A percentile compares a stretch with the other conserved stretches of the same genome.
phyloP scores from a whole-genome alignment of 1,139 yeast genomes.

The Geotrichum australiense region DNA sequence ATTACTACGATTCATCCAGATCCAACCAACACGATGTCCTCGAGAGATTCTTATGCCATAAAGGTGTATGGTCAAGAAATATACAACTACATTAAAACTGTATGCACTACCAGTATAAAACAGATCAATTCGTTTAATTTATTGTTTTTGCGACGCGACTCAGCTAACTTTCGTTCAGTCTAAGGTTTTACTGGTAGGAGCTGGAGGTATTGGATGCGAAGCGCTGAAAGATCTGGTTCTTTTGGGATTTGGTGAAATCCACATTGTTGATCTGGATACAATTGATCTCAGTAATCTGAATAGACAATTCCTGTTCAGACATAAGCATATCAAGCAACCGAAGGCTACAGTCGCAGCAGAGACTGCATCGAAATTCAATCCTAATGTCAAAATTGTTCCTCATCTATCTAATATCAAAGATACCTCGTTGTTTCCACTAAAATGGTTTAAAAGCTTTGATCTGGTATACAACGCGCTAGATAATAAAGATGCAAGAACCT shows the following conservation, averaged over 20 bases:
- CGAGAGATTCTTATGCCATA: conserved; percentile 18
- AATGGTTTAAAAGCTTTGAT: conserved; percentile 77
- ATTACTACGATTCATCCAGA: too few species aligned
- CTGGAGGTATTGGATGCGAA: conserved; percentile 99
- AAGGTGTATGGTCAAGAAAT: conserved; percentile 20
- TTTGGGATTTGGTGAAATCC: conserved; percentile 83
- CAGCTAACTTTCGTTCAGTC: conserved; percentile 18
- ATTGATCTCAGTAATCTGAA: conserved; percentile 87
- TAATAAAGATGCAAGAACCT: conserved; percentile 84
- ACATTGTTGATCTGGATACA: conserved; percentile 89
- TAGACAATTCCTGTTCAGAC: conserved; percentile 84
- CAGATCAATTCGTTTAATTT: too few species aligned
- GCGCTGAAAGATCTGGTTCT: conserved; percentile 75
- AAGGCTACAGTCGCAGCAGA: conserved; percentile 73
- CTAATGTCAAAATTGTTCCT: conserved; percentile 63
- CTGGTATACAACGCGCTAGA: conserved; percentile 88
- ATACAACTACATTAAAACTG: conserved; percentile 18
- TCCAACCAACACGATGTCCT: not conserved
- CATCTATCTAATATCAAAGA: conserved; percentile 89
- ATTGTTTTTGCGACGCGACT: too few species aligned
- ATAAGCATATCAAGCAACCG: conserved; percentile 78
- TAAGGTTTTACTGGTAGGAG: conserved; percentile 79
- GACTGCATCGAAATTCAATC: conserved; percentile 75
- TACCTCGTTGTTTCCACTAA: conserved; percentile 56
- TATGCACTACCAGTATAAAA: too few species aligned